A percentile compares a stretch with the other conserved stretches of the same genome.
phyloP scores from a whole-genome alignment of 2,329 filamentous ascomycete species.

The Amylocarpus encephaloides region DNA sequence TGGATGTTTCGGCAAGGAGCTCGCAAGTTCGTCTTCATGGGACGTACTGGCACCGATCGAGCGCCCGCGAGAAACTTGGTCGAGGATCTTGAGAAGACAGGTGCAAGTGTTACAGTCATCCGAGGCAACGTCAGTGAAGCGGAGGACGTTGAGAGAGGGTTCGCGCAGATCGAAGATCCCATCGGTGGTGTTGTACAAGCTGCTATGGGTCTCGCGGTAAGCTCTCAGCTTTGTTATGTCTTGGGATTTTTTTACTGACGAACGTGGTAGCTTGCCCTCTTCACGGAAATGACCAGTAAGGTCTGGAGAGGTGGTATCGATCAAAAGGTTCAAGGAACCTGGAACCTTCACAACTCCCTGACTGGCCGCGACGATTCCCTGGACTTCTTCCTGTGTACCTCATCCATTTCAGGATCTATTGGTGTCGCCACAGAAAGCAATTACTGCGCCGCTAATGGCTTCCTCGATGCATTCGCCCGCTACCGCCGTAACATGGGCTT shows the following conservation, averaged over 20 bases:
- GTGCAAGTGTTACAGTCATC: constrained; percentile 14
- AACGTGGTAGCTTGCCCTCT: constrained; percentile 13
- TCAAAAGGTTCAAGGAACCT: constrained; percentile 5
- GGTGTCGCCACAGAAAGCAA: constrained; percentile 1
- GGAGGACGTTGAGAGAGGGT: constrained; percentile 2
- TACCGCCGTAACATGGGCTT: constrained; percentile 5
- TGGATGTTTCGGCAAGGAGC: constrained; percentile 17
- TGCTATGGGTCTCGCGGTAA: constrained; percentile 25
- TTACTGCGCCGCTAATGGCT: constrained; percentile 33
- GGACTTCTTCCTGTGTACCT: constrained; percentile 35
- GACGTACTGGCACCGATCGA: constrained; percentile 9
- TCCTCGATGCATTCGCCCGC: constrained; percentile 24
- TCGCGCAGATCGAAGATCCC: neutral
- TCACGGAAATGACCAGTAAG: constrained; percentile 1
- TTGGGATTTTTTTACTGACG: neutral
- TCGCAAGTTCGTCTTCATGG: constrained; percentile 12
- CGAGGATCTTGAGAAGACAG: constrained; percentile 9
- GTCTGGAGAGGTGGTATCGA: constrained; percentile 4
- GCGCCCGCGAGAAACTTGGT: constrained; percentile 24
- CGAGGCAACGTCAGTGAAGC: constrained; percentile 2
- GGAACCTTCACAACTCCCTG: constrained; percentile 11
- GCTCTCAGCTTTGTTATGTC: neutral
- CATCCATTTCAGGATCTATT: constrained; percentile 1
- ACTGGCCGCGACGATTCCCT: constrained; percentile 14
- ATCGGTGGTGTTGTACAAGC: constrained; percentile 19